Base-by-base conservation (phyloP, 768 basidiomycete species). In the Trametes villosa region DNA sequence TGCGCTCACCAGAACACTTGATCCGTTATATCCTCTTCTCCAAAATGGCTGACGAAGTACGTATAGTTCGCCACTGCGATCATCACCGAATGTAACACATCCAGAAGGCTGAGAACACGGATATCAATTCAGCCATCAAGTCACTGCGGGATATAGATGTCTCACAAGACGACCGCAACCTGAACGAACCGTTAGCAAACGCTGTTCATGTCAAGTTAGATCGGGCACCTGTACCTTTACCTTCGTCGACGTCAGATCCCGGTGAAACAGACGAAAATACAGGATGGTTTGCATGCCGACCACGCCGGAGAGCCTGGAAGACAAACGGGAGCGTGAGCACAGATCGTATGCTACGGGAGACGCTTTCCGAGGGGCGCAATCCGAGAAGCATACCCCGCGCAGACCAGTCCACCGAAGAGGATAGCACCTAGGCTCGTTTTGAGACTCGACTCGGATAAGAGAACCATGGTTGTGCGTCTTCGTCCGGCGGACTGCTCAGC, bases 251-350 rank as follows among this genome's bases (percentile, higher is more conserved):
- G 45, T 12, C 31, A 22, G 41, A 36, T 71, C 70, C 9, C 62
- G 67, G 17, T 41, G 33, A 54, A 63, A 71, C 9, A 61, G 60
- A n/a, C 67, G 62, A 22, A 54, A 62, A 46, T 71, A 71, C 30
- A 67, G 33, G 27, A 65, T 52, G n/a, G 57, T 66, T 33, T 71
- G 70, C 68, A 68, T 71, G 1, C 60, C 53, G 30, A 71, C 70
- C 46, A 66, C 59, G 18, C 70, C 70, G 29, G 68, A 65, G n/a
- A 71, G 59, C 40, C 70, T 71, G 41, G 34, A 22, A 53, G 31
- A 9, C 9, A 13, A 20, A 31, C 26, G 4, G 3, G 22, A 13
- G 13, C 26, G 24, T 20, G 41, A 22, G n/a, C 27, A 17, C 18
- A 9, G n/a, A 29, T 18, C 22, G 22, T 13, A 12, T n/a, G n/a